These are phyloP conservation scores for Amaranthus cruentus DNA, from an alignment of 148 eudicot genomes.

Conservation along the genomic window DNA sequence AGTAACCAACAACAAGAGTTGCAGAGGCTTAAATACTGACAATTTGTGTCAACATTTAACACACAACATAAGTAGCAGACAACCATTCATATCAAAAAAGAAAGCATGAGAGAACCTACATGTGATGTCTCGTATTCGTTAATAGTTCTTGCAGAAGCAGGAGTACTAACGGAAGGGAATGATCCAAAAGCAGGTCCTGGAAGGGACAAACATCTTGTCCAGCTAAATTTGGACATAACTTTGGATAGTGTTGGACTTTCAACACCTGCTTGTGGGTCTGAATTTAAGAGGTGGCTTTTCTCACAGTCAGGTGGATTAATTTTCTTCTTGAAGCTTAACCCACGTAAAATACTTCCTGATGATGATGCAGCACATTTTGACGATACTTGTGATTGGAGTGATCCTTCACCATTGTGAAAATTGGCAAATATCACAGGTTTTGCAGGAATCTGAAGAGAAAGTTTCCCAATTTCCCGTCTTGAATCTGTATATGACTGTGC, in stretches of 20 bases:
- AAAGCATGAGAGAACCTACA: constrained; percentile 35
- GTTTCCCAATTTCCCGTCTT: constrained; percentile 38
- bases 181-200: constrained; percentile 61
- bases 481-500: constrained; percentile 34
- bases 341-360: constrained; percentile 57
- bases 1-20: not conserved
- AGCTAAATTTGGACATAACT: constrained; percentile 27
- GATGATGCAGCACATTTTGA: constrained; percentile 40
- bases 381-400: constrained; percentile 38
- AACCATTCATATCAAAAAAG: not conserved
- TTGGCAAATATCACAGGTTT: constrained; percentile 42
- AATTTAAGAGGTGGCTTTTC: constrained; percentile 54
- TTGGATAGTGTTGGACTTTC: constrained; percentile 45
- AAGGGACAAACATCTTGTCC: constrained; percentile 75
- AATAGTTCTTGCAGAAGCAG: constrained; percentile 62
- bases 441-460: constrained; percentile 76
- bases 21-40: not conserved
- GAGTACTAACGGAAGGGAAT: constrained; percentile 56
- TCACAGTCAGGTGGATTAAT: constrained; percentile 39
- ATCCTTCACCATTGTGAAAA: constrained; percentile 41
- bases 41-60: not conserved
- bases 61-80: not conserved
- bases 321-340: constrained; percentile 74
- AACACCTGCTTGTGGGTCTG: constrained; percentile 39
- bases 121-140: constrained; percentile 46